A percentile compares a stretch with the other conserved stretches of the same genome.
phyloP scores from a whole-genome alignment of 1,284 basidiomycete species.

The Ceraceosorus guamensis region DNA sequence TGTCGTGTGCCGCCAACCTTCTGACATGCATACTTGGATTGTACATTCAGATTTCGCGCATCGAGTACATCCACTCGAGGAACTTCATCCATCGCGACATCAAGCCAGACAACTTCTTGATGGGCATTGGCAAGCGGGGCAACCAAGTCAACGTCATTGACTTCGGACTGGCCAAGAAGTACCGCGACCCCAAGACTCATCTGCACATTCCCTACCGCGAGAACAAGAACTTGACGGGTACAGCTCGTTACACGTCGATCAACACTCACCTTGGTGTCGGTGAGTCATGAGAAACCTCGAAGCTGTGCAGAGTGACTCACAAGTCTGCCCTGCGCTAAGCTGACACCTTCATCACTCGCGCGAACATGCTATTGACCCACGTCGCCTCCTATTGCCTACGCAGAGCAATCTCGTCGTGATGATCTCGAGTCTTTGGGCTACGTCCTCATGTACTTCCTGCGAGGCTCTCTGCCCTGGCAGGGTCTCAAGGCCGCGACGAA shows the following conservation, averaged over 20 bases:
- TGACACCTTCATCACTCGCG: too few relatives aligned
- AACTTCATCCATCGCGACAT: constrained; percentile 99
- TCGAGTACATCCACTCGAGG: constrained; percentile 98
- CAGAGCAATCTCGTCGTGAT: constrained; percentile 47
- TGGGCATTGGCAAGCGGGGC: constrained; percentile 98
- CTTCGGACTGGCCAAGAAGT: constrained; percentile 98
- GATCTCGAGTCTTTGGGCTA: constrained; percentile 47
- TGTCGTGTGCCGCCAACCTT: background rate
- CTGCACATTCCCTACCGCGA: constrained; percentile 98
- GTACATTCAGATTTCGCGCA: constrained; percentile 74
- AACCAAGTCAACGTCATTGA: constrained; percentile 99
- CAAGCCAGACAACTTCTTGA: constrained; percentile 99
- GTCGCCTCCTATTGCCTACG: too few relatives aligned
- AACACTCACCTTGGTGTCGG: constrained; percentile 97
- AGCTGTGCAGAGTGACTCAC: too few relatives aligned
- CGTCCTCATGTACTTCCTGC: constrained; percentile 49
- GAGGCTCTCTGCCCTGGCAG: constrained; percentile 47
- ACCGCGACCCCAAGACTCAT: constrained; percentile 98
- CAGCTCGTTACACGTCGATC: constrained; percentile 97
- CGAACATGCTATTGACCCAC: constrained; percentile 4
- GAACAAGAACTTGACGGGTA: constrained; percentile 99
- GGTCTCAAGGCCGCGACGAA: constrained; percentile 48
- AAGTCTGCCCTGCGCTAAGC: too few relatives aligned
- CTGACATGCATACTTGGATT: constrained; percentile 6
- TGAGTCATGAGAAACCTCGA: too few relatives aligned